Percentiles rank a stretch among this genome's conserved stretches.
Evolutionary conservation across 768 basidiomycete genomes (phyloP).

Genomic region (Roridomyces roridus): DNA sequence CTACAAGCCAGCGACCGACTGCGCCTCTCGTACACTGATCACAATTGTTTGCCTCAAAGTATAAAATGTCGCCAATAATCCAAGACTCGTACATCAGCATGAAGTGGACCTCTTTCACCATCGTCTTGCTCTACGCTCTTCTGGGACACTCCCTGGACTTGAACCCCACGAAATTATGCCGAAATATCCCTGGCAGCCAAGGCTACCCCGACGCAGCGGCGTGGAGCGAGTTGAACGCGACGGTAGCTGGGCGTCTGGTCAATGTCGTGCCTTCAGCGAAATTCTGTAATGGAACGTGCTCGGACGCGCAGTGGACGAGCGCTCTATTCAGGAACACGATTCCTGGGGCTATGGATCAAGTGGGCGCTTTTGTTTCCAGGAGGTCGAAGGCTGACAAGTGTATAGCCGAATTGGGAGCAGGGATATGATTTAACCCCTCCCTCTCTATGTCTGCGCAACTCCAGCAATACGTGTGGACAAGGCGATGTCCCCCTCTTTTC

Average conservation of each 20-base stretch:
- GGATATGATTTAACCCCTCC: conserved; percentile 15
- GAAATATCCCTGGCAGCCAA: conserved; percentile 14
- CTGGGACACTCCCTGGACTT: too few species aligned
- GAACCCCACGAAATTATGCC: neutral
- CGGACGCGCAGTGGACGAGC: conserved; percentile 22
- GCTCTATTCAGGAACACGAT: conserved; percentile 12
- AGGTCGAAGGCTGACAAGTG: neutral
- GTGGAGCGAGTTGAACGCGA: conserved; percentile 13
- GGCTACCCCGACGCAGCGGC: conserved; percentile 10
- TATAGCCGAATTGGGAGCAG: conserved; percentile 19
- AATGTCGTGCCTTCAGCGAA: conserved; percentile 18
- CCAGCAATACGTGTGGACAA: conserved; percentile 41
- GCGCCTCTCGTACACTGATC: too few species aligned
- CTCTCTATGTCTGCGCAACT: conserved; percentile 15
- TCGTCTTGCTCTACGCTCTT: too few species aligned
- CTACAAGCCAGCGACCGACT: too few species aligned
- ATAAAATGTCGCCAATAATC: too few species aligned
- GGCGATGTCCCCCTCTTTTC: conserved; percentile 49
- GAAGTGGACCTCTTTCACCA: too few species aligned
- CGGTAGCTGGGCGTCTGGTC: conserved; percentile 19
- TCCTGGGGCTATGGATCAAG: conserved; percentile 22
- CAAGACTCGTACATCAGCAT: too few species aligned
- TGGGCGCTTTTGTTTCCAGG: neutral
- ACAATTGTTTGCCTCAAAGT: too few species aligned
- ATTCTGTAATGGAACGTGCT: conserved; percentile 19